Base-by-base conservation (phyloP, 768 basidiomycete genomes). In the Strobilomyces echinocephalus region DNA sequence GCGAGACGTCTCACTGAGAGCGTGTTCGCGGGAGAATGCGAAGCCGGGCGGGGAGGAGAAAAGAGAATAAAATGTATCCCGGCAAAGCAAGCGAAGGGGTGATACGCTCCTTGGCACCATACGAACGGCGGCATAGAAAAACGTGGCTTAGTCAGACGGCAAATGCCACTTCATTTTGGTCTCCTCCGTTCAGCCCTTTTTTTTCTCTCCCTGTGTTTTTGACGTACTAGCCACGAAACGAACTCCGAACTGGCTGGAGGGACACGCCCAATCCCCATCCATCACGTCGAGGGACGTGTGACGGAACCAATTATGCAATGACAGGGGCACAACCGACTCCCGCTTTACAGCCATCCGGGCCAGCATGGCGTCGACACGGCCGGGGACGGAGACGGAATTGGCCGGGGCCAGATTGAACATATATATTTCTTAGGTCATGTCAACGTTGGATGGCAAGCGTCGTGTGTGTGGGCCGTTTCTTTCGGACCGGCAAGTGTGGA, bases 101-200 rank as follows among this genome's bases (percentile, higher is more conserved):
- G 38, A 48, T 50, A 35, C 15, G 58, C 41, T 24, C 51, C 52
- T 56, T 36, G 54, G 33, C 61, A 41, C 30, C 58, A 50, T 63
- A 39, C 39, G 39, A 53, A 45, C 52, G 40, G 30, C 36, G 30
- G 51, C 20, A 53, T 10, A 35, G 44, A 46, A 53, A 52, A 60
- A 61, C 47, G 24, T 6, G 10, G 63, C 63, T 66, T 69, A 66
- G 63, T 69, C 66, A 69, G 68, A 58, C 65, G 65, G 67, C 45
- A 65, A 56, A 46, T 46, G 56, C 63, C 66, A 67, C 44, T 43
- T 30, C n/a, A n/a, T 44, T 44, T 30, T 31, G 26, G 50, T 56
- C 43, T 50, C 33, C 58, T 63, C 40, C 24, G 24, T 50, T 46
- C 42, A 33, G 31, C 38, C 38, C 21, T 24, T 8, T 31, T 31